Conservation (phyloP, 2,329 filamentous ascomycete species). For the Rhinocladiella similis region DNA sequence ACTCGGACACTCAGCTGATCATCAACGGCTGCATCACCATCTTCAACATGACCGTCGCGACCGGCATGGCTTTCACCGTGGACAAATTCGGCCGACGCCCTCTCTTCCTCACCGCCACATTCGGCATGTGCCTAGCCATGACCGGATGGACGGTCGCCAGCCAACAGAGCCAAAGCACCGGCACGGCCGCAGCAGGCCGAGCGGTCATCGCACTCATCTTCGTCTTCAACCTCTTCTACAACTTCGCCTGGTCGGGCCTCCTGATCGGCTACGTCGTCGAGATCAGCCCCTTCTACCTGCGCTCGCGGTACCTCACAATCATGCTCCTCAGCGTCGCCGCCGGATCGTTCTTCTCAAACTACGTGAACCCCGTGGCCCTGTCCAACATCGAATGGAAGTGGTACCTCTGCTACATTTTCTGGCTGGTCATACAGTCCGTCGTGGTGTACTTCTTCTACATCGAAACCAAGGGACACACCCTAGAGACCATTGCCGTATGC, state of each 20-base stretch:
- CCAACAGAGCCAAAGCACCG: neutral
- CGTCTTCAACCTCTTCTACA: slow-evolving; percentile 34
- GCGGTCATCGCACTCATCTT: slow-evolving; percentile 40
- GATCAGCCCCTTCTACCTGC: slow-evolving; percentile 39
- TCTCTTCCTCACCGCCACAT: slow-evolving; percentile 52
- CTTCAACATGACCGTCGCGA: slow-evolving; percentile 13
- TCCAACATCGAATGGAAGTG: slow-evolving; percentile 32
- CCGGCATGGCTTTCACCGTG: slow-evolving; percentile 48
- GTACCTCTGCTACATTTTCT: slow-evolving; percentile 31
- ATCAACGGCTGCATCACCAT: slow-evolving; percentile 10
- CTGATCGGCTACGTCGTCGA: slow-evolving; percentile 34
- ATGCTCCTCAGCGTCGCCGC: slow-evolving; percentile 24
- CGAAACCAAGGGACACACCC: slow-evolving; percentile 37
- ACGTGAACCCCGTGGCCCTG: slow-evolving; percentile 33
- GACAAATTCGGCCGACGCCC: slow-evolving; percentile 58
- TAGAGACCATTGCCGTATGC: slow-evolving; percentile 35
- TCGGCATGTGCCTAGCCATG: slow-evolving; percentile 32
- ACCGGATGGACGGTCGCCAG: slow-evolving; percentile 18
- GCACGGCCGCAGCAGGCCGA: neutral
- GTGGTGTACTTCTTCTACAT: slow-evolving; percentile 37
- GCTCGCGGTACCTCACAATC: slow-evolving; percentile 34
- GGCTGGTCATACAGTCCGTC: slow-evolving; percentile 35
- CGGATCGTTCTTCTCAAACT: slow-evolving; percentile 15
- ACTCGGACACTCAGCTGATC: slow-evolving; percentile 34
- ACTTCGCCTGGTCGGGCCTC: slow-evolving; percentile 34